Conservation (phyloP, 2,329 filamentous ascomycete genomes). For the Aspergillus ruber region DNA sequence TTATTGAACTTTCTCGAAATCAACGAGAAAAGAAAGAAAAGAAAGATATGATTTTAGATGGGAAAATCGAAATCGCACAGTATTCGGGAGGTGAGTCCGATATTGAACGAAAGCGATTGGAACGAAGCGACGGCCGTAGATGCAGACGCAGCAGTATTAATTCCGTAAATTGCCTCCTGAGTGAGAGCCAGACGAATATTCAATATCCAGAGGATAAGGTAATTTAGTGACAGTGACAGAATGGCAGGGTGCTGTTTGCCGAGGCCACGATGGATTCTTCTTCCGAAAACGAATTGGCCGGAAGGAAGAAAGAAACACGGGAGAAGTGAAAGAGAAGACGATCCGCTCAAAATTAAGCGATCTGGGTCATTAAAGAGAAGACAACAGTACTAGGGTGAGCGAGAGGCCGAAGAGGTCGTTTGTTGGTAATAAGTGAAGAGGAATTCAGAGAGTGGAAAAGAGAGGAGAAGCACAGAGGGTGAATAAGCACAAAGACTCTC, state of each 20-base stretch:
- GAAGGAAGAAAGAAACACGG: conserved; percentile 1
- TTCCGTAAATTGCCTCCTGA: not conserved
- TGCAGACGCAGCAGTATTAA: no score
- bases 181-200: no score
- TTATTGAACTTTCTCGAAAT: not conserved
- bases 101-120: no score
- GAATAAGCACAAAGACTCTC: conserved; percentile 7
- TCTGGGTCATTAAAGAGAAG: not conserved
- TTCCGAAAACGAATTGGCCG: not conserved
- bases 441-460: conserved; percentile 7
- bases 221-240: no score
- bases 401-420: not conserved
- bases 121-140: no score
- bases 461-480: conserved; percentile 1
- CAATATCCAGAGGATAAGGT: no score
- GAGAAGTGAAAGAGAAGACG: not conserved
- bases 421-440: conserved; percentile 4
- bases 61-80: no score
- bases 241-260: no score
- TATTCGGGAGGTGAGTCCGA: no score
- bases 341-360: not conserved
- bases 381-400: not conserved
- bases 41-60: no score
- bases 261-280: no score
- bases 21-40: no score